Evolutionary conservation across 2,329 filamentous ascomycete species (phyloP), one percentile per base, ranked within the genome.

Genomic region (Lecanicillium sp.): DNA sequence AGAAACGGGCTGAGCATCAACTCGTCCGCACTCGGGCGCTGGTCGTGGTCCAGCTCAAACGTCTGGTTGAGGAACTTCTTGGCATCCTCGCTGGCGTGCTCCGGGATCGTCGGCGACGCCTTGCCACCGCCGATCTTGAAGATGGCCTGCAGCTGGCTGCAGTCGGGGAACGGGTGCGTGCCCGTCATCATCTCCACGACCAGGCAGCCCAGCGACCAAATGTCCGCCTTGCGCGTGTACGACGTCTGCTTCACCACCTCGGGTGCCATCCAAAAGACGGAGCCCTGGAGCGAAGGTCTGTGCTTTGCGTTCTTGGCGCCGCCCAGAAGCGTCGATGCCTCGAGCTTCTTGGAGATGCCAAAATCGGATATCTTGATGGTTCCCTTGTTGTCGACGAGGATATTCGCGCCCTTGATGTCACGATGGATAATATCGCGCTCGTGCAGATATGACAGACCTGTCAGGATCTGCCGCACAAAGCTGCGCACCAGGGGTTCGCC

Each of bases 131-230:
- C 90, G 63, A 98, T 97, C 72, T 95, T 95, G 76, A 98, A 98
- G 61, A 98, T 96, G 51, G 93, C 93, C 65, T 98, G 93, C 54
- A 98, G 75, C 67, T 98, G 94, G 51, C 88, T 94, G 73, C 90
- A 95, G 69, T 95, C 91, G 0, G 93, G 93, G 75, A 96, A 96
- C 1, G 93, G 93, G 64, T 97, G 93, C 37, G 83, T 86, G 48
- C 93, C 93, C 11, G 93, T 97, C 77, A 97, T 95, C 93, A 98
- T 98, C 72, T 98, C 93, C 20, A 98, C 91, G 12, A 98, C 89
- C 44, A 98, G 74, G 65, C 93, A 98, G 27, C 93, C 93, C 20
- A 98, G 79, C 38, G 89, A 95, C 93, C 93, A 98, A 58, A 98
- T 98, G 61, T 98, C 93, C 12, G 93, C 93, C 71, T 97, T 97